Conservation (phyloP, 169 alveolate genomes). For the Eimeria tenella region DNA sequence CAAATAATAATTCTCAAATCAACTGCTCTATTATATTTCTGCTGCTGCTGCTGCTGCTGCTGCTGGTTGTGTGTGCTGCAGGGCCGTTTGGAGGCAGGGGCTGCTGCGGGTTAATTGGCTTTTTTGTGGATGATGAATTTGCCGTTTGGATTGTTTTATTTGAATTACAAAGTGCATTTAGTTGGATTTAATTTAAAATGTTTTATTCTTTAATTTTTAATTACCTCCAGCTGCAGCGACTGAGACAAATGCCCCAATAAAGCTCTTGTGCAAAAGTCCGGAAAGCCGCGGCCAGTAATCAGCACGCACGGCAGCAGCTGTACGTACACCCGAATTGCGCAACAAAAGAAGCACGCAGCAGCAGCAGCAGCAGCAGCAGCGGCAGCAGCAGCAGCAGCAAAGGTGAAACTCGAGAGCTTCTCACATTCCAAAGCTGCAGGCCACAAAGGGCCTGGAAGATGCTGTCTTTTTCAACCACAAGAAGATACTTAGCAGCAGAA, state of each 20-base stretch:
- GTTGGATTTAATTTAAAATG: too few species aligned
- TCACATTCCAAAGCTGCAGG: constrained; percentile 69
- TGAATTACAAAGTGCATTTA: not conserved
- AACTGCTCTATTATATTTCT: too few species aligned
- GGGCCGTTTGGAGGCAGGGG: not conserved
- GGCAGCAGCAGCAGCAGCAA: too few species aligned
- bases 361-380: too few species aligned
- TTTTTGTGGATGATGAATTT: not conserved
- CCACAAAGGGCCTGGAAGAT: constrained; percentile 67
- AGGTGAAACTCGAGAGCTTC: not conserved
- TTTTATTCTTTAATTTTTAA: not conserved
- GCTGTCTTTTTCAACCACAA: constrained; percentile 76
- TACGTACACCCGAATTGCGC: not conserved
- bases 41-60: too few species aligned
- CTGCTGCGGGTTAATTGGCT: not conserved
- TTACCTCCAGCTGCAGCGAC: constrained; percentile 51
- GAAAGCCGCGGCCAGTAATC: constrained; percentile 75
- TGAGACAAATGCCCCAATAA: not conserved
- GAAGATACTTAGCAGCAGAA: constrained; percentile 19
- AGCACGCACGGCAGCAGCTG: constrained; percentile 74
- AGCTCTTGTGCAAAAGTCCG: constrained; percentile 71
- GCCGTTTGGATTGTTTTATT: not conserved
- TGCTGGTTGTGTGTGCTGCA: too few species aligned
- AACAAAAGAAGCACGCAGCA: too few species aligned
- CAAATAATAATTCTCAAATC: too few species aligned